Percentiles rank a stretch among this genome's conserved stretches.
Conservation (phyloP, 106 monocot genomes). For the Amphibolis antarctica region DNA sequence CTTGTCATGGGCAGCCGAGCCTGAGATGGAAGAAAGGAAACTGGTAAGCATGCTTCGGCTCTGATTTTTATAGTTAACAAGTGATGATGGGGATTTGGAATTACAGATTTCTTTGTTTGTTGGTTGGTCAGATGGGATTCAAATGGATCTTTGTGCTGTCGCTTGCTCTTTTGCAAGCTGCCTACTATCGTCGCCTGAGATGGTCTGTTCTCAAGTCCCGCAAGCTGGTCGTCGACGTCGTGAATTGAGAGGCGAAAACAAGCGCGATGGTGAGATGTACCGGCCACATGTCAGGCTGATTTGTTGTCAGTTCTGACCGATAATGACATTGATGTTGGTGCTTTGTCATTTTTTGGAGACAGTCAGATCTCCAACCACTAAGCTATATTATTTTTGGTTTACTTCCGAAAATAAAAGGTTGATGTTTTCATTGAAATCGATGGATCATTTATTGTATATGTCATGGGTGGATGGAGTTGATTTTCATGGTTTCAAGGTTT, state of each 20-base stretch:
- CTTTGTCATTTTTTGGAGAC: too few species aligned
- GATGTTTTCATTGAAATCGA: too few species aligned
- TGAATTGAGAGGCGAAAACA: slow-evolving; percentile 33
- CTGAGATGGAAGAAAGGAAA: slow-evolving; percentile 92
- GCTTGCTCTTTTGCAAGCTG: slow-evolving; percentile 82
- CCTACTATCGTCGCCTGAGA: slow-evolving; percentile 62
- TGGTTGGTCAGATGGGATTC: slow-evolving; percentile 66
- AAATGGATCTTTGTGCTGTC: slow-evolving; percentile 82
- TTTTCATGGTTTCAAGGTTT: too few species aligned
- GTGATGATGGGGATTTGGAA: neutral
- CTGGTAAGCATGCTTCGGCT: slow-evolving; percentile 33
- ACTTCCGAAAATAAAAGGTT: too few species aligned
- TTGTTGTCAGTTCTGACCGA: too few species aligned
- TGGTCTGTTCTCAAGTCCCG: slow-evolving; percentile 75
- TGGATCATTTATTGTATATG: too few species aligned
- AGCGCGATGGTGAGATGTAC: too few species aligned
- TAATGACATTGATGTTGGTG: too few species aligned
- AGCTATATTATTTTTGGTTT: too few species aligned
- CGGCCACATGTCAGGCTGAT: too few species aligned
- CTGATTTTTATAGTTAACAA: neutral
- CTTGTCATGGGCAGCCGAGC: slow-evolving; percentile 89
- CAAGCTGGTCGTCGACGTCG: slow-evolving; percentile 60
- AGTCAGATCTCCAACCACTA: too few species aligned
- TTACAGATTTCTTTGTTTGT: neutral
- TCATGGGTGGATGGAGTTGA: too few species aligned